Evolutionary conservation across 768 basidiomycete genomes (phyloP).

Genomic region (Russula olivacea): DNA sequence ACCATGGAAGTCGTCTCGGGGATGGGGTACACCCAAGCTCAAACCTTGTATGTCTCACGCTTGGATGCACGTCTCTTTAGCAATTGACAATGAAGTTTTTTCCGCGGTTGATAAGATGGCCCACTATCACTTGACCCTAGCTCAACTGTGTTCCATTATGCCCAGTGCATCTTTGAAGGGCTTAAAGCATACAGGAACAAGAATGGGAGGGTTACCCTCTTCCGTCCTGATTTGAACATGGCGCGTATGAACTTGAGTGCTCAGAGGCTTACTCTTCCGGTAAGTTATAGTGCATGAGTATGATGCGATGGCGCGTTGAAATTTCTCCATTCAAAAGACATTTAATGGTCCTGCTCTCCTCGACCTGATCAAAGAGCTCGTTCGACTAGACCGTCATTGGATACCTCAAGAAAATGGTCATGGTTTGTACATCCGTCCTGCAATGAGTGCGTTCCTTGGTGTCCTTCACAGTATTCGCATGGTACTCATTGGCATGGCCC

Average conservation of each 20-base stretch:
- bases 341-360: constrained; percentile 41
- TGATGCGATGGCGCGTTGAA: neutral
- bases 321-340: constrained; percentile 25
- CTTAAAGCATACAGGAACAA: constrained; percentile 47
- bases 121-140: constrained; percentile 46
- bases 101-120: constrained; percentile 32
- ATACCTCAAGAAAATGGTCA: constrained; percentile 45
- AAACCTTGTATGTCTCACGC: constrained; percentile 35
- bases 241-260: constrained; percentile 45
- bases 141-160: constrained; percentile 50
- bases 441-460: constrained; percentile 29
- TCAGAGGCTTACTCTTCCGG: constrained; percentile 35
- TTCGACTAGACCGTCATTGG: constrained; percentile 42
- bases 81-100: neutral
- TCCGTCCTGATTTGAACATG: constrained; percentile 53
- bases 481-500: neutral
- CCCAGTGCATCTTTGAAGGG: constrained; percentile 45
- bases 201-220: constrained; percentile 40
- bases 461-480: neutral
- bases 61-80: neutral
- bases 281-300: constrained; percentile 11
- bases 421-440: constrained; percentile 47
- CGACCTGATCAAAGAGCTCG: constrained; percentile 44
- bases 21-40: constrained; percentile 44
- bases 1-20: constrained; percentile 36